phyloP scores from a whole-genome alignment of 1,284 basidiomycete species.

The Sporisorium exsertum region DNA sequence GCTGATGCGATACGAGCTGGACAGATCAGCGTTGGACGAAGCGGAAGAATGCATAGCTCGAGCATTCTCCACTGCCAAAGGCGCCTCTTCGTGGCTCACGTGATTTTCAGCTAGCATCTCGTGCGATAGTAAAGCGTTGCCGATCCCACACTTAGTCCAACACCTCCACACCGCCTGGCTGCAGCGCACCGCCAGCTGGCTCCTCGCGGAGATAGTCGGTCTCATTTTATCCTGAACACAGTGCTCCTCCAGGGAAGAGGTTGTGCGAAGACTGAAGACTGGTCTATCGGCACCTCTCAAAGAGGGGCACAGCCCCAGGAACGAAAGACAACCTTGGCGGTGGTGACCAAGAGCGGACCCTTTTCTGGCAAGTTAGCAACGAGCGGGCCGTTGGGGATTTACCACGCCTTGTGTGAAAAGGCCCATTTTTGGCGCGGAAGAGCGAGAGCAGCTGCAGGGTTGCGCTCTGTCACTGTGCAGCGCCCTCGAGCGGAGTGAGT shows the following conservation, averaged over 20 bases:
- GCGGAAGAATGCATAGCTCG: background rate
- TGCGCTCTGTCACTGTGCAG: constrained; percentile 7
- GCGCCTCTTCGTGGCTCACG: constrained; percentile 1
- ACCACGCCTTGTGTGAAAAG: background rate
- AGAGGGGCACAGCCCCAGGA: background rate
- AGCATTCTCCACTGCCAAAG: background rate
- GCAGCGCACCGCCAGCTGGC: background rate
- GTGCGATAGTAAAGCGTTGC: background rate
- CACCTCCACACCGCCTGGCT: background rate
- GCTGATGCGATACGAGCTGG: background rate
- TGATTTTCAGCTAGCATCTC: background rate
- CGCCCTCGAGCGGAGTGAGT: background rate
- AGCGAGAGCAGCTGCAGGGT: background rate
- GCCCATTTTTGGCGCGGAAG: background rate
- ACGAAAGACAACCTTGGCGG: background rate
- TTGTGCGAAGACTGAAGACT: too few relatives aligned
- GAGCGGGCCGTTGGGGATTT: background rate
- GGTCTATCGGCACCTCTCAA: too few relatives aligned
- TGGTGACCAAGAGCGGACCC: background rate
- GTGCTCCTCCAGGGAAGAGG: too few relatives aligned
- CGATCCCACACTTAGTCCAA: background rate
- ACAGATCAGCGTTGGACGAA: background rate
- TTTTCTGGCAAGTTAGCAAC: background rate
- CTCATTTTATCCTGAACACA: too few relatives aligned
- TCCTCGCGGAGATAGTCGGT: too few relatives aligned